These are phyloP conservation scores for Saccharomycopsis sp. DNA, from an alignment of 805 yeast genomes.

Conservation along the genomic window DNA sequence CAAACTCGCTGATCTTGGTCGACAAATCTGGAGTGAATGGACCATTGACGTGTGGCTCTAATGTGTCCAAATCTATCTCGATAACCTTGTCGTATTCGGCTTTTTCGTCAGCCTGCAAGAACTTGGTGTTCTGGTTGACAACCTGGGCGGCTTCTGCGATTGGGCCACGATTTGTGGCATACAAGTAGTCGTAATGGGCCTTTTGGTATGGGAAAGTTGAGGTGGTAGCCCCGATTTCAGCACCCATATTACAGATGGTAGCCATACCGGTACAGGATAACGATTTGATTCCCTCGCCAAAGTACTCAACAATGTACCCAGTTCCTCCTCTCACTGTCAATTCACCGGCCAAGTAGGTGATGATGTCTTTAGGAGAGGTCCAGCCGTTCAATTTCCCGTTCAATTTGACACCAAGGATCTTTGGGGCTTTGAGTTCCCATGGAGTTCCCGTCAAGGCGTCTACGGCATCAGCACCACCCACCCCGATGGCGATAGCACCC, in stretches of 20 bases:
- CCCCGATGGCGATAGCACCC: conserved; percentile 98
- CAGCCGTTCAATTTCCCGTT: conserved; percentile 88
- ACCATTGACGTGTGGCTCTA: conserved; percentile 95
- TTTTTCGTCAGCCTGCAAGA: conserved; percentile 77
- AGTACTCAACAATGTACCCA: conserved; percentile 92
- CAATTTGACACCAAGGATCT: conserved; percentile 86
- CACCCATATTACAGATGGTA: conserved; percentile 99
- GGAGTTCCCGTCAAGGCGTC: conserved; percentile 96
- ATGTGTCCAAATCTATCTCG: conserved; percentile 76
- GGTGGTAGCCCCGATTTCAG: conserved; percentile 98
- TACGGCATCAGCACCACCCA: conserved; percentile 99
- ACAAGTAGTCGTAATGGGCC: conserved; percentile 70
- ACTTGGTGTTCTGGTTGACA: conserved; percentile 48
- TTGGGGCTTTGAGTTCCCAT: conserved; percentile 98
- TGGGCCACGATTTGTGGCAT: conserved; percentile 77
- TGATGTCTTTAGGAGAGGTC: conserved; percentile 97
- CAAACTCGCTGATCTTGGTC: conserved; percentile 82
- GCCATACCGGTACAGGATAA: conserved; percentile 99
- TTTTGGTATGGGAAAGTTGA: conserved; percentile 86
- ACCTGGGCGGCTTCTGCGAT: conserved; percentile 75
- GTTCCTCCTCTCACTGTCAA: conserved; percentile 98
- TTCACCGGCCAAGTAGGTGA: conserved; percentile 84
- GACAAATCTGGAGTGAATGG: conserved; percentile 98
- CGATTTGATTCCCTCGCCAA: conserved; percentile 86
- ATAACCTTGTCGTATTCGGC: conserved; percentile 88